phyloP scores from a whole-genome alignment of 2,329 filamentous ascomycete genomes.

The Pseudogymnoascus destructans region DNA sequence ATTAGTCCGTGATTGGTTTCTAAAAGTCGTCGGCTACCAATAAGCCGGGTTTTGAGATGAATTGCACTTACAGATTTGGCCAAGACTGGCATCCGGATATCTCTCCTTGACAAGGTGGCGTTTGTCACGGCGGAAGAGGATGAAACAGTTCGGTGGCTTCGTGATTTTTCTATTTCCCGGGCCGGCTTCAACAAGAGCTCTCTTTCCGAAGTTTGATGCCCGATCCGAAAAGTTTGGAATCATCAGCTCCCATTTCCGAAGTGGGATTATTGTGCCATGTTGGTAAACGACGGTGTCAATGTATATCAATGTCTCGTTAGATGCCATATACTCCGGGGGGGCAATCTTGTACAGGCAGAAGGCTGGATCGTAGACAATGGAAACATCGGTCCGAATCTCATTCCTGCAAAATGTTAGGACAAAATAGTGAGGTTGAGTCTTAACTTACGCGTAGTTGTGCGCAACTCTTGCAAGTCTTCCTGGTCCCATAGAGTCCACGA shows the following conservation, averaged over 20 bases:
- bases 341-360: background rate
- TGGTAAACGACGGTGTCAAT: background rate
- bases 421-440: background rate
- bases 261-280: background rate
- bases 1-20: background rate
- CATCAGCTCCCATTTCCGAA: background rate
- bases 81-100: background rate
- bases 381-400: background rate
- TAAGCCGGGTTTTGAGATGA: background rate
- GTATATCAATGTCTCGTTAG: background rate
- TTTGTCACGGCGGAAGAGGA: background rate
- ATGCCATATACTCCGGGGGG: background rate
- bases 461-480: background rate
- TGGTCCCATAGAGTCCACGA: background rate
- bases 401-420: background rate
- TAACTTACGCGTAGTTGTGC: background rate
- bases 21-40: background rate
- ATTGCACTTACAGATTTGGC: background rate
- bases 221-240: background rate
- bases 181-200: background rate
- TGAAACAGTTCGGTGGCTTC: background rate
- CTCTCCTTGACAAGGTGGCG: background rate
- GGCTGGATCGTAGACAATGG: background rate
- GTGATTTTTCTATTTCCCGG: background rate
- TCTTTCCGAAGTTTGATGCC: background rate